These are phyloP conservation scores for Cymbopogon citratus DNA, from an alignment of 176 grass and related monocot species.

Conservation along the genomic window DNA sequence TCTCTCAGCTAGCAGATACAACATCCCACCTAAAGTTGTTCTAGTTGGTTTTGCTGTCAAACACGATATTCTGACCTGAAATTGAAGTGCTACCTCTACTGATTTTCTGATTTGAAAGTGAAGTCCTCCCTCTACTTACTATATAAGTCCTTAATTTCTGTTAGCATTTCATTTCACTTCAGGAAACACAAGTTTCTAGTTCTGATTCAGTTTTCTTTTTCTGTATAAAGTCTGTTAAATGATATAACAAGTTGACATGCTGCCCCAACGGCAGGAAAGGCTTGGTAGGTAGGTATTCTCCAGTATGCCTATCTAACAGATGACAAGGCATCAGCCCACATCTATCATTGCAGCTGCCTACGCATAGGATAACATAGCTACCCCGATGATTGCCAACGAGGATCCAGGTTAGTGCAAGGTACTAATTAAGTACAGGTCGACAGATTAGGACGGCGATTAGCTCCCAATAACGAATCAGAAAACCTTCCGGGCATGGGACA, in stretches of 20 bases:
- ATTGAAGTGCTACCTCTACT: slow-evolving; percentile 18
- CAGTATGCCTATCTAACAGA: neutral
- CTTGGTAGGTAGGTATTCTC: neutral
- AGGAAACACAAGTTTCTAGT: neutral
- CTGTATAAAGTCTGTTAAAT: neutral
- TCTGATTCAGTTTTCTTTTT: neutral
- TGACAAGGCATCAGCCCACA: slow-evolving; percentile 30
- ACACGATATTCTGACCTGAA: slow-evolving; percentile 32
- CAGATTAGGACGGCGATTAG: slow-evolving; percentile 22
- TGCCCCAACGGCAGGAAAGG: neutral
- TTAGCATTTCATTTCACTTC: slow-evolving; percentile 11
- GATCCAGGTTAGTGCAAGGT: slow-evolving; percentile 19
- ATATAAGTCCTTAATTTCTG: slow-evolving; percentile 11
- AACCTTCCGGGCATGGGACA: neutral
- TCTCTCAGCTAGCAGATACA: neutral
- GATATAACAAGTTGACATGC: neutral
- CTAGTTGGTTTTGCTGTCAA: slow-evolving; percentile 6
- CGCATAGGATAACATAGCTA: slow-evolving; percentile 9
- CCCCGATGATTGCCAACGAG: slow-evolving; percentile 28
- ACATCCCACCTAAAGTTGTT: slow-evolving; percentile 31
- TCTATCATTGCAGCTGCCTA: neutral
- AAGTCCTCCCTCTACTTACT: slow-evolving; percentile 16
- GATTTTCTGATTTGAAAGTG: slow-evolving; percentile 25
- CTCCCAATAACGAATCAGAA: neutral
- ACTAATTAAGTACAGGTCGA: slow-evolving; percentile 15